phyloP scores from a whole-genome alignment of 352 stramenopile species.

The Phytophthora sp. region DNA sequence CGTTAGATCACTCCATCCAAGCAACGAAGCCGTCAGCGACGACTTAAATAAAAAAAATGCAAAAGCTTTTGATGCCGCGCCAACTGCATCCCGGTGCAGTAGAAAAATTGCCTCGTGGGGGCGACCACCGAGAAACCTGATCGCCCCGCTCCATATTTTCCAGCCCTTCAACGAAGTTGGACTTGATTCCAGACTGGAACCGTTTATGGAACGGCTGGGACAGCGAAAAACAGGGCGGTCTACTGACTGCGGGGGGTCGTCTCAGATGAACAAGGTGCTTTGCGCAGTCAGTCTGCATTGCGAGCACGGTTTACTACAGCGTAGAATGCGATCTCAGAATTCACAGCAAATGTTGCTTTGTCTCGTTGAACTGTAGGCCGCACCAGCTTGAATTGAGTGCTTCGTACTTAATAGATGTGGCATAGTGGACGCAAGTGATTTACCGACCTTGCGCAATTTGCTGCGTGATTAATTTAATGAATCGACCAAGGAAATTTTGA shows the following conservation, averaged over 20 bases:
- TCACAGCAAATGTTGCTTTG: conserved; percentile 2
- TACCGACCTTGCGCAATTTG: no score
- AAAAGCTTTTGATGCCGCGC: background rate
- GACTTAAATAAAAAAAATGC: no score
- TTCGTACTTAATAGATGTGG: no score
- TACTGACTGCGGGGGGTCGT: conserved; percentile 11
- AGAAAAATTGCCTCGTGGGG: background rate
- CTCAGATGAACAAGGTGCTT: conserved; percentile 17
- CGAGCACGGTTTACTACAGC: background rate
- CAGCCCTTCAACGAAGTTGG: background rate
- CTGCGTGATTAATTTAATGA: no score
- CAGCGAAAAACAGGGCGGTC: background rate
- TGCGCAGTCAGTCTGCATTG: conserved; percentile 10
- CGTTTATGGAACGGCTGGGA: background rate
- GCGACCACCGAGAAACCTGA: conserved; percentile 15
- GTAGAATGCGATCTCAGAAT: conserved; percentile 3
- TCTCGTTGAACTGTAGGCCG: no score
- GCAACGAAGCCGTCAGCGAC: background rate
- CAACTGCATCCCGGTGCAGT: conserved; percentile 10
- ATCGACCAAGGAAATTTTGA: no score
- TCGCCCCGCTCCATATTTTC: background rate
- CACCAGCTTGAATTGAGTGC: no score
- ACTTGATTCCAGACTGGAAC: no score
- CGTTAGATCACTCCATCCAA: conserved; percentile 11
- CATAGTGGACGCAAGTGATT: no score